Conservation (phyloP, 371 early-diverging fungal species). For the Apophysomyces ossiformis region DNA sequence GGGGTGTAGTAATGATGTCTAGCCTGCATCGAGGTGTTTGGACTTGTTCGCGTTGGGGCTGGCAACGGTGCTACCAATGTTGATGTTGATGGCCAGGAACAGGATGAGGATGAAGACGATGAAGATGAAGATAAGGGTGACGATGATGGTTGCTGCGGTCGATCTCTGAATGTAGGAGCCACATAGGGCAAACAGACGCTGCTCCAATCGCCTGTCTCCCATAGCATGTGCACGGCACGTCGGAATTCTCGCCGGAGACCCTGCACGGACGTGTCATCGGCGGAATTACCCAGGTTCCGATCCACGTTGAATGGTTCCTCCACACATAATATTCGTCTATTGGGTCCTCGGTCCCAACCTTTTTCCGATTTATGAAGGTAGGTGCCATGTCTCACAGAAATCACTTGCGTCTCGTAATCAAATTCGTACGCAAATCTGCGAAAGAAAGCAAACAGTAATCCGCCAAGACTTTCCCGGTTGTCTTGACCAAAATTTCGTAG, state of each 20-base stretch:
- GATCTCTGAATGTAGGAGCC: background rate
- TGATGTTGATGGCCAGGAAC: no score
- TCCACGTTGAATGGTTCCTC: constrained; percentile 89
- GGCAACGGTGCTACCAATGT: no score
- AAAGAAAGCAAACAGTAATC: constrained; percentile 86
- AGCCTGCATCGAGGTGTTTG: background rate
- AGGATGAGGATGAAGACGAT: no score
- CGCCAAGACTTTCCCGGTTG: constrained; percentile 79
- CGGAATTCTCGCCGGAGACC: constrained; percentile 83
- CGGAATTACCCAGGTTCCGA: constrained; percentile 90
- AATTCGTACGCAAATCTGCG: constrained; percentile 80
- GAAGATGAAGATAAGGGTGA: background rate
- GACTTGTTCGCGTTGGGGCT: no score
- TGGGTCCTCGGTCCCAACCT: constrained; percentile 69
- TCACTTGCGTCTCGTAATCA: constrained; percentile 78
- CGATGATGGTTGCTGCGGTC: constrained; percentile 23
- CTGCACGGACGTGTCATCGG: constrained; percentile 75
- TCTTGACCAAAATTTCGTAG: constrained; percentile 68
- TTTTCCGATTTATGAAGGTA: constrained; percentile 78
- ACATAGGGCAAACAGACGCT: background rate
- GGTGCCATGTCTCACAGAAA: constrained; percentile 79
- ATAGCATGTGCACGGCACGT: constrained; percentile 68
- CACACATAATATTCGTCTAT: constrained; percentile 76
- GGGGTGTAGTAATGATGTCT: background rate
- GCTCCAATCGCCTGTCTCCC: background rate